Conservation (phyloP, 768 basidiomycete species). For the Lactarius trivialis region DNA sequence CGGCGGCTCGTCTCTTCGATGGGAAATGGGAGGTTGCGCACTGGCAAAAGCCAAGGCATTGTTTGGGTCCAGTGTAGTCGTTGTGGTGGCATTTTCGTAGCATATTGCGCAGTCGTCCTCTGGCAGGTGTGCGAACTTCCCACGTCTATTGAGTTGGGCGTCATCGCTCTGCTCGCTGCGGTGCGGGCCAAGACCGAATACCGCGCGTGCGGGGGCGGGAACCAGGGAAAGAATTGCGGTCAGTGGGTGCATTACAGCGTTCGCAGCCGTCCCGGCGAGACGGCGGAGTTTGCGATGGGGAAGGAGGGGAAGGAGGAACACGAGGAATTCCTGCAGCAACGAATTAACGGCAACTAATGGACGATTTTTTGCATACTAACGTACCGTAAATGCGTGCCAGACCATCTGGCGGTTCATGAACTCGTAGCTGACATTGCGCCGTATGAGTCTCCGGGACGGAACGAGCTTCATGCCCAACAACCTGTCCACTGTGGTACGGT, state of each 20-base stretch:
- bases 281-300: slow-evolving; percentile 61
- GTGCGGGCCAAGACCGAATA: slow-evolving; percentile 15
- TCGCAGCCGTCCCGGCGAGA: slow-evolving; percentile 31
- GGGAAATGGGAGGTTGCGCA: slow-evolving; percentile 25
- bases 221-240: slow-evolving; percentile 27
- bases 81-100: slow-evolving; percentile 62
- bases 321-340: slow-evolving; percentile 74
- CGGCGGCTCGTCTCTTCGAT: slow-evolving; percentile 39
- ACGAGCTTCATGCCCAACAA: slow-evolving; percentile 68
- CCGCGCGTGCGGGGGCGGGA: slow-evolving; percentile 31
- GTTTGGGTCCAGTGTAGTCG: slow-evolving; percentile 46
- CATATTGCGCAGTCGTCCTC: slow-evolving; percentile 87
- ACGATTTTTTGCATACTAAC: slow-evolving; percentile 27
- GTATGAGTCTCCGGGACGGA: slow-evolving; percentile 60
- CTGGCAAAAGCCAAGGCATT: slow-evolving; percentile 38
- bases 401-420: slow-evolving; percentile 99
- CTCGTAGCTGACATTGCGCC: slow-evolving; percentile 90
- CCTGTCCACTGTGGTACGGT: slow-evolving; percentile 78
- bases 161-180: neutral
- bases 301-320: slow-evolving; percentile 85
- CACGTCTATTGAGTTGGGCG: slow-evolving; percentile 29
- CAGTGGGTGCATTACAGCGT: slow-evolving; percentile 30
- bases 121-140: slow-evolving; percentile 66
- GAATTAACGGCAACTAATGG: neutral
- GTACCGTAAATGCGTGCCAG: slow-evolving; percentile 96